Evolutionary conservation across 1,284 basidiomycete genomes (phyloP).

Genomic region (Ustilago curta): DNA sequence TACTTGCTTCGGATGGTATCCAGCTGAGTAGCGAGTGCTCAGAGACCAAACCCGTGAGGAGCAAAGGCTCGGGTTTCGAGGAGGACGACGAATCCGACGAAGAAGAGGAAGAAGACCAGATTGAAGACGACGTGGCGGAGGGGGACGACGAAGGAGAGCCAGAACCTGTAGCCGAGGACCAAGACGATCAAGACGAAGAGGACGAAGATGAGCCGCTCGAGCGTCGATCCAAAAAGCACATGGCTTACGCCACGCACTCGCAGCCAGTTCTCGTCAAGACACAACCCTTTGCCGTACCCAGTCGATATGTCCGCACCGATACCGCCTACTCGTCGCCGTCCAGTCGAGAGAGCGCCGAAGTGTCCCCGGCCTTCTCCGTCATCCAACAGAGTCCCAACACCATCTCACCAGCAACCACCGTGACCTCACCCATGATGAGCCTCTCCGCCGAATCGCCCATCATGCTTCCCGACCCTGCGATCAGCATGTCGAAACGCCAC

Average conservation of each 20-base stretch:
- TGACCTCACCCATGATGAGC: constrained; percentile 58
- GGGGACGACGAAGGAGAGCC: constrained; percentile 28
- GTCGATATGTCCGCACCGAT: constrained; percentile 17
- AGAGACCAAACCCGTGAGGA: background rate
- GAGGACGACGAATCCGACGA: constrained; percentile 25
- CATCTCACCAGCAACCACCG: constrained; percentile 37
- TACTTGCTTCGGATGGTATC: constrained; percentile 1
- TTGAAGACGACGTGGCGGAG: constrained; percentile 27
- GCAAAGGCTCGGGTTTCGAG: constrained; percentile 9
- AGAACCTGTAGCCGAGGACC: constrained; percentile 8
- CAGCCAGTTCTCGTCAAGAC: constrained; percentile 5
- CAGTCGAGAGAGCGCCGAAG: constrained; percentile 21
- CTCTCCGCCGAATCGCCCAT: constrained; percentile 56
- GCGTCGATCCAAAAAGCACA: constrained; percentile 31
- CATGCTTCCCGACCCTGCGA: constrained; percentile 36
- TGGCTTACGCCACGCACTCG: constrained; percentile 11
- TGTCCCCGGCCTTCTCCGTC: constrained; percentile 33
- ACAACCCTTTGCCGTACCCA: constrained; percentile 5
- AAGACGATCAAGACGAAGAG: constrained; percentile 21
- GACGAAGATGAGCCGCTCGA: constrained; percentile 47
- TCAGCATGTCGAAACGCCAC: constrained; percentile 20
- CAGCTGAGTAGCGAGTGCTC: background rate
- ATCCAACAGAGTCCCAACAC: constrained; percentile 20
- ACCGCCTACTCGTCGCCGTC: constrained; percentile 32
- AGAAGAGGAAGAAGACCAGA: constrained; percentile 37